Evolutionary conservation across 768 basidiomycete species (phyloP), one percentile per base, ranked within the genome.

Genomic region (Tylopilus plumbeoviolaceoides): DNA sequence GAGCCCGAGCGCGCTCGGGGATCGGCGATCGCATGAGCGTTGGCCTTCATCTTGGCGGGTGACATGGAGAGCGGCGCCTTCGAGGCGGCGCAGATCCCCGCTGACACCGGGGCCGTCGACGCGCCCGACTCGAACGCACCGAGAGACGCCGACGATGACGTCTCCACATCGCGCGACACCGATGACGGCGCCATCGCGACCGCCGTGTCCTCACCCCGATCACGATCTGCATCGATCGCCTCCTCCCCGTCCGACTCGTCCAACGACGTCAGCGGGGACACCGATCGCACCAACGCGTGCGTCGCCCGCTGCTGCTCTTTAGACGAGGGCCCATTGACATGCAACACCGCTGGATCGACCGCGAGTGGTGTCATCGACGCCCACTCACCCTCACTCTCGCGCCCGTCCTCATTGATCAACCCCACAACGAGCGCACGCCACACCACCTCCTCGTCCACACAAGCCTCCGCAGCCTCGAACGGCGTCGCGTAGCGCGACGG

Each of bases 361-460:
- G 53, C 18, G 8, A 40, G 39, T 21, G 18, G 27, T 33, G 40
- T 35, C 17, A 61, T 58, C 21, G 56, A 58, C n/a, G 23, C 23
- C 23, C 23, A 4, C 23, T 23, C 23, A 47, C 35, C 12, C n/a
- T 21, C 20, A 20, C 20, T 2, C n/a, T 20, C 39, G 20, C 10
- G 9, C 20, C 38, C 39, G 5, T n/a, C 44, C 30, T 30, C 30
- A 11, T 30, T 30, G 30, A 30, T 30, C 5, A 42, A 30, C 42
- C 33, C 33, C 14, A 7, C 8, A 11, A 63, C 21, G n/a, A 68
- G 64, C 17, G 58, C 38, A 35, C n/a, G 50, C 59, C 48, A 54
- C 7, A 64, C 59, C 20, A 63, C 66, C 9, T 57, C 55, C 36
- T 68, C 63, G 12, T 64, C 66, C 41, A 15, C 55, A 17, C 14